These are phyloP conservation scores for Plasmodium falciparum DNA, from an alignment of 169 alveolate genomes.

Conservation along the genomic window DNA sequence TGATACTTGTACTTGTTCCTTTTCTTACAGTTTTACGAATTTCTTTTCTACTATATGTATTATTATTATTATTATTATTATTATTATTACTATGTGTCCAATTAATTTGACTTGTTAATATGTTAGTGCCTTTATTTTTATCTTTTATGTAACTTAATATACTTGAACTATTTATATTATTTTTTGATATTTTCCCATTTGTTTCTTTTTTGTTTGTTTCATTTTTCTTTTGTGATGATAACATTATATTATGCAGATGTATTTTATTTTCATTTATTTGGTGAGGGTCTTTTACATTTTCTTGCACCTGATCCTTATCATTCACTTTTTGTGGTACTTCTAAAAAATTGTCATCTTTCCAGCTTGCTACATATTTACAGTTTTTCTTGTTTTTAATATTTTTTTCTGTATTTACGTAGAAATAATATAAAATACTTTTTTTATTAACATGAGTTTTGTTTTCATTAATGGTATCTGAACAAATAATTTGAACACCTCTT, in stretches of 20 bases:
- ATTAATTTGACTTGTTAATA: too few species aligned
- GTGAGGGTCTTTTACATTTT: neutral
- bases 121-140: too few species aligned
- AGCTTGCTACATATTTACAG: neutral
- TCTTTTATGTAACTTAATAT: too few species aligned
- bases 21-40: neutral
- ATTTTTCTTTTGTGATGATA: neutral
- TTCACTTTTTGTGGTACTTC: neutral
- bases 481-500: constrained; percentile 62
- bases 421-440: constrained; percentile 50
- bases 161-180: too few species aligned
- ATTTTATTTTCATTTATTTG: neutral
- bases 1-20: neutral
- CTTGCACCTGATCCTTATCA: neutral
- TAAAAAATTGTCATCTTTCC: neutral
- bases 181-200: neutral
- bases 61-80: too few species aligned
- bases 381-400: neutral
- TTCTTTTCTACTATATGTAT: neutral
- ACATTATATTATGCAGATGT: neutral
- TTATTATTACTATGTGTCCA: too few species aligned
- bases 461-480: constrained; percentile 46
- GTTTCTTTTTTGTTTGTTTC: neutral
- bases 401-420: neutral
- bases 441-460: neutral